A percentile compares a stretch with the other conserved stretches of the same genome.
These are phyloP conservation scores for Sporothrix schenckii DNA, from an alignment of 2,329 filamentous ascomycete species.

Conservation along the genomic window DNA sequence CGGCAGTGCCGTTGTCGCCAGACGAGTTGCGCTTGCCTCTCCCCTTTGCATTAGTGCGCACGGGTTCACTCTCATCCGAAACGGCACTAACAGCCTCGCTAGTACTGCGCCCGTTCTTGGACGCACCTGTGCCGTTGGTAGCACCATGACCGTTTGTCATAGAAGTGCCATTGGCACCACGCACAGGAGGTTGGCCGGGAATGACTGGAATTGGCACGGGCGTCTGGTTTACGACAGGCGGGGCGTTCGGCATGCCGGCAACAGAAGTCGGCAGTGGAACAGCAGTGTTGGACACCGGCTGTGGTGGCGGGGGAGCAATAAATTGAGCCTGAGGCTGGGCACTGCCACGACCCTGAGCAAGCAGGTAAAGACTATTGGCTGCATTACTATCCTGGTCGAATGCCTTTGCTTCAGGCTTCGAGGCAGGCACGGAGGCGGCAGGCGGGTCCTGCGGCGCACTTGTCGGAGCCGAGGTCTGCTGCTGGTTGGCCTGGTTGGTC, in stretches of 20 bases:
- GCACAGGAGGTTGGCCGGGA: conserved; percentile 39
- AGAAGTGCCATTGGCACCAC: conserved; percentile 51
- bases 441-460: conserved; percentile 52
- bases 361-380: conserved; percentile 88
- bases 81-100: conserved; percentile 70
- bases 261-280: conserved; percentile 11
- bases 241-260: background rate
- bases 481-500: conserved; percentile 43
- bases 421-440: conserved; percentile 41
- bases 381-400: conserved; percentile 94
- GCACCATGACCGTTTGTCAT: conserved; percentile 51
- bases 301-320: conserved; percentile 48
- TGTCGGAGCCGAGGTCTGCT: conserved; percentile 39
- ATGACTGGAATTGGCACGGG: conserved; percentile 32
- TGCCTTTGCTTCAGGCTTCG: conserved; percentile 56
- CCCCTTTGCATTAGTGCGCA: conserved; percentile 65
- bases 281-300: conserved; percentile 54
- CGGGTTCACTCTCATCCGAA: conserved; percentile 72
- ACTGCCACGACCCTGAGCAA: conserved; percentile 71
- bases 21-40: conserved; percentile 69
- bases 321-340: conserved; percentile 56
- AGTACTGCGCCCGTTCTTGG: conserved; percentile 54
- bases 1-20: conserved; percentile 44
- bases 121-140: conserved; percentile 6
- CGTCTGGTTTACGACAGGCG: background rate